Evolutionary conservation across 768 basidiomycete genomes (phyloP).

Genomic region (Cubamyces sp.): DNA sequence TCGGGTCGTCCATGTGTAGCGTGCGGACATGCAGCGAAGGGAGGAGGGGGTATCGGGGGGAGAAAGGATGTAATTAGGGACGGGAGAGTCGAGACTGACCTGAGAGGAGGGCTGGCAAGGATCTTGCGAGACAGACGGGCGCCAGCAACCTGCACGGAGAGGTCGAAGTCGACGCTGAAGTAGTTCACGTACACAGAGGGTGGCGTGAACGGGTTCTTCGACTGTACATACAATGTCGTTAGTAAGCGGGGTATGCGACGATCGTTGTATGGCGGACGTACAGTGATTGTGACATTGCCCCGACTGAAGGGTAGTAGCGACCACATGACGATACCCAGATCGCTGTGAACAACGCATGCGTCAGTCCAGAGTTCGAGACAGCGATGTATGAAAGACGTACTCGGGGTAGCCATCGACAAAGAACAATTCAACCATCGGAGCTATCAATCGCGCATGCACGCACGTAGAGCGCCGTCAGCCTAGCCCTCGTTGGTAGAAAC

Average conservation of each 20-base stretch:
- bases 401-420: conserved; percentile 50
- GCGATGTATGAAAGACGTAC: conserved; percentile 32
- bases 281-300: conserved; percentile 52
- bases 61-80: no score
- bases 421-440: conserved; percentile 52
- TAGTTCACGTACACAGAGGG: conserved; percentile 55
- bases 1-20: no score
- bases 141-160: conserved; percentile 53
- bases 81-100: no score
- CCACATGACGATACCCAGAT: conserved; percentile 55
- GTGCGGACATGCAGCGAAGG: no score
- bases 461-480: not conserved
- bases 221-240: conserved; percentile 42
- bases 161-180: conserved; percentile 52
- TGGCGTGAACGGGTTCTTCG: conserved; percentile 49
- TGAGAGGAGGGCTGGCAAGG: conserved; percentile 46
- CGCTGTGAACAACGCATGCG: conserved; percentile 31
- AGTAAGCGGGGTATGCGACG: not conserved
- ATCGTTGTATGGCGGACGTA: conserved; percentile 25
- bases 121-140: conserved; percentile 48
- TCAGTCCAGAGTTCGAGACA: not conserved
- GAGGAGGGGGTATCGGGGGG: no score
- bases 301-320: conserved; percentile 58
- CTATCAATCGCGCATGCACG: conserved; percentile 27
- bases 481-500: not conserved